A percentile compares a stretch with the other conserved stretches of the same genome.
These are phyloP conservation scores for Spongospora subterranea DNA, from an alignment of 208 protist species.

Conservation along the genomic window DNA sequence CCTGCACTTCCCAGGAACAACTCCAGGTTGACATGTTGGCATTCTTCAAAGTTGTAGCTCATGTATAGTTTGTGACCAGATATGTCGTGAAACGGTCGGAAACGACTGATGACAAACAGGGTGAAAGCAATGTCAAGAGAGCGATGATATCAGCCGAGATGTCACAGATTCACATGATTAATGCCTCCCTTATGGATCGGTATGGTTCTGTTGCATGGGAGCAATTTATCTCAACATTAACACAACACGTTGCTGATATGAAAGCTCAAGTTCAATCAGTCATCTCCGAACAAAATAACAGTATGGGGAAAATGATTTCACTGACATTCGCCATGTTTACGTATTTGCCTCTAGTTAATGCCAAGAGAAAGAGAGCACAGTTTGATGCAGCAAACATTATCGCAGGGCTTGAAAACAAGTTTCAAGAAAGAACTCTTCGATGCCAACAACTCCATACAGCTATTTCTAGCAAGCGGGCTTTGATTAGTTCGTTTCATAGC, in stretches of 20 bases:
- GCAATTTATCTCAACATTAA: not conserved
- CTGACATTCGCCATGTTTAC: not conserved
- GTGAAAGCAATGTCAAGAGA: not conserved
- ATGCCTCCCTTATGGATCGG: not conserved
- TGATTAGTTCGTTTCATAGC: too few species aligned
- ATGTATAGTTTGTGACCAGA: too few species aligned
- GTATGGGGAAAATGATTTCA: not conserved
- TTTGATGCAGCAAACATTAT: not conserved
- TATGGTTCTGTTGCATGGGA: not conserved
- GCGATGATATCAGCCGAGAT: not conserved
- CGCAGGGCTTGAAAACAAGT: not conserved
- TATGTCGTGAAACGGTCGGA: too few species aligned
- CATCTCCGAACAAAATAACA: not conserved
- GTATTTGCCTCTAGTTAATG: not conserved
- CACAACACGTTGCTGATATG: not conserved
- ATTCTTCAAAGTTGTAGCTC: not conserved
- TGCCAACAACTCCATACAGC: not conserved
- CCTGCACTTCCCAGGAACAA: not conserved
- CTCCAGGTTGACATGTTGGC: not conserved
- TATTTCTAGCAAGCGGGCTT: too few species aligned
- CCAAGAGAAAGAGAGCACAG: not conserved
- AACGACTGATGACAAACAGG: too few species aligned
- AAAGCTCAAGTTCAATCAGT: not conserved
- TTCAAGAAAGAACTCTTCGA: not conserved
- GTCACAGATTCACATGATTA: not conserved